These are phyloP conservation scores for Boletus sp. DNA, from an alignment of 1,284 basidiomycete species.

Conservation along the genomic window DNA sequence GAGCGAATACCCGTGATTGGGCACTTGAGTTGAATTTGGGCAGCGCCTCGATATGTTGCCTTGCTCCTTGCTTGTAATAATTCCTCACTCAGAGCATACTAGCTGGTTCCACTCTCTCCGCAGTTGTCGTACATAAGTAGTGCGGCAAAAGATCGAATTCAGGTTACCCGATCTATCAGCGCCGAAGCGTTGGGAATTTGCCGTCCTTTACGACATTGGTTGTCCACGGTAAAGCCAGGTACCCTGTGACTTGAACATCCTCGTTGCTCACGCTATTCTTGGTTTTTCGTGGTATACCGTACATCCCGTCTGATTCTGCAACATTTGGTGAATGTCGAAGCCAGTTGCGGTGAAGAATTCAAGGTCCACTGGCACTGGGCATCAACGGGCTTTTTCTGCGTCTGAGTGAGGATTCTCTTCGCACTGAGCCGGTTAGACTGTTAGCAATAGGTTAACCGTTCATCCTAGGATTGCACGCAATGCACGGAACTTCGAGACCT, in stretches of 20 bases:
- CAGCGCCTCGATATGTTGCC: conserved; percentile 15
- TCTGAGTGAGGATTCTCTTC: conserved; percentile 25
- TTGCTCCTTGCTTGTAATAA: conserved; percentile 3
- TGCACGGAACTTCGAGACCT: conserved; percentile 41
- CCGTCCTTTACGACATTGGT: conserved; percentile 19
- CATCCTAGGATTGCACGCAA: conserved; percentile 41
- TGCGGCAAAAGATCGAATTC: conserved; percentile 2
- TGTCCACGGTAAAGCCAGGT: not conserved
- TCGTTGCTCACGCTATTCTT: not conserved
- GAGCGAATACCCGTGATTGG: conserved; percentile 8
- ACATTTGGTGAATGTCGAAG: conserved; percentile 24
- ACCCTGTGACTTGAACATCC: conserved; percentile 5
- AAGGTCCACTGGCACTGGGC: conserved; percentile 13
- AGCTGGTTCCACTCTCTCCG: not conserved
- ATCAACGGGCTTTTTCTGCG: conserved; percentile 33
- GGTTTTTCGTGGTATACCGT: not conserved
- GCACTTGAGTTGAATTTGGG: conserved; percentile 9
- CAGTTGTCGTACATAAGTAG: conserved; percentile 2
- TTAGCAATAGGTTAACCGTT: not conserved
- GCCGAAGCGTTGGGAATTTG: not conserved
- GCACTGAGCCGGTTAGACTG: not conserved
- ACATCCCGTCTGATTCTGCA: not conserved
- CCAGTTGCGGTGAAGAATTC: conserved; percentile 13
- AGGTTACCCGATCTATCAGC: not conserved
- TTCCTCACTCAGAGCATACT: conserved; percentile 9